Evolutionary conservation across 1,284 basidiomycete genomes (phyloP).

Genomic region (Ceratobasidium theobromae): DNA sequence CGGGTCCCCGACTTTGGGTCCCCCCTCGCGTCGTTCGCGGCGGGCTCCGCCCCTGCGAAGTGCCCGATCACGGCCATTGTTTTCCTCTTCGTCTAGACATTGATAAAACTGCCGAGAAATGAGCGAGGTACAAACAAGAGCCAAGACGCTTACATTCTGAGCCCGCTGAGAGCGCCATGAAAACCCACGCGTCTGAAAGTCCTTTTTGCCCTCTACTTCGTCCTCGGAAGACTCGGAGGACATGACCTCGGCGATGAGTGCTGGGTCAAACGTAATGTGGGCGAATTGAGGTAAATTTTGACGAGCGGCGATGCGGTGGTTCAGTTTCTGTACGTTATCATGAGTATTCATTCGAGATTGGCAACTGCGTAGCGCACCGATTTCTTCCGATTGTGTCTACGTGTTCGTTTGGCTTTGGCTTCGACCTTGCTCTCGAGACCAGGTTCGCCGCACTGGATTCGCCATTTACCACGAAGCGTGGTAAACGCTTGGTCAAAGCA

Average conservation of each 20-base stretch:
- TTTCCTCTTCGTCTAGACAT: conserved; percentile 23
- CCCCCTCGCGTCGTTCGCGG: conserved; percentile 18
- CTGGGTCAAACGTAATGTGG: conserved; percentile 13
- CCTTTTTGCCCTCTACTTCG: conserved; percentile 18
- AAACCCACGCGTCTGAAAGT: conserved; percentile 26
- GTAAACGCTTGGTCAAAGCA: conserved; percentile 28
- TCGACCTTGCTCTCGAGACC: conserved; percentile 25
- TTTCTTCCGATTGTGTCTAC: conserved; percentile 28
- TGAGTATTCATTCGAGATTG: neutral
- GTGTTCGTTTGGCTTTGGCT: conserved; percentile 27
- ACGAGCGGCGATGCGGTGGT: conserved; percentile 8
- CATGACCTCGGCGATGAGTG: conserved; percentile 21
- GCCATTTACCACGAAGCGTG: conserved; percentile 24
- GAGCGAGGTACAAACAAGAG: neutral
- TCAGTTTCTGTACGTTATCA: conserved; percentile 7
- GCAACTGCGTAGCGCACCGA: neutral
- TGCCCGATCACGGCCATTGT: conserved; percentile 15
- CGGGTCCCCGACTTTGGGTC: conserved; percentile 17
- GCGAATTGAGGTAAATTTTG: conserved; percentile 12
- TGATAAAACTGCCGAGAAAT: conserved; percentile 12
- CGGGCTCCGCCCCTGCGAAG: conserved; percentile 20
- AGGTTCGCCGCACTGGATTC: conserved; percentile 24
- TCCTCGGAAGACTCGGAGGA: conserved; percentile 27
- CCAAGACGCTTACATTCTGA: neutral
- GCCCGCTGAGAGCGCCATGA: conserved; percentile 24